Evolutionary conservation across 345 rosid genomes (phyloP).

Genomic region (Firmiana major): DNA sequence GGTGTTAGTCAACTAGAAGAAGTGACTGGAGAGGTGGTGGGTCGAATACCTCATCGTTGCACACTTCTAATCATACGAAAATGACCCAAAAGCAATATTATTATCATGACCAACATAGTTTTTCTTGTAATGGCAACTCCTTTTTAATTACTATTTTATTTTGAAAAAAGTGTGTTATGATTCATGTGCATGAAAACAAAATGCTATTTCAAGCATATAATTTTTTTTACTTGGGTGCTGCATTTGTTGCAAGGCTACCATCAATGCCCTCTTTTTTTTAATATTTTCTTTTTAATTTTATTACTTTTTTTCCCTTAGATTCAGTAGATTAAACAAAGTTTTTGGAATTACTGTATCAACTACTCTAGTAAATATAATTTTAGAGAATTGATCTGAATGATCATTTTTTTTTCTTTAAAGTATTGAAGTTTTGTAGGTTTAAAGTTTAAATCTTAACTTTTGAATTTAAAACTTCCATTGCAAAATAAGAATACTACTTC

Average conservation of each 20-base stretch:
- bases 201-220: background rate
- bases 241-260: background rate
- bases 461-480: no score
- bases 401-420: no score
- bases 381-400: no score
- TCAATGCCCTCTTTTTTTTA: background rate
- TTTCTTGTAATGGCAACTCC: background rate
- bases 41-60: conserved; percentile 6
- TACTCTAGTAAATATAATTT: background rate
- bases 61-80: background rate
- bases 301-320: background rate
- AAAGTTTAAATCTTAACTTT: no score
- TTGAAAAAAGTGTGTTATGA: background rate
- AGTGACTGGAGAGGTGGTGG: conserved; percentile 20
- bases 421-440: no score
- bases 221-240: background rate
- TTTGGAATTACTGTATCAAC: background rate
- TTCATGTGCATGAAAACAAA: background rate
- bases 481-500: no score
- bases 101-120: background rate
- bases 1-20: conserved; percentile 11
- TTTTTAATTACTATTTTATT: background rate
- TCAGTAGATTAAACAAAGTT: background rate
- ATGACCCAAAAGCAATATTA: background rate
- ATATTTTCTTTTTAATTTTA: background rate